These are phyloP conservation scores for Croton laevigatus DNA, from an alignment of 441 rosid genomes.

Conservation along the genomic window DNA sequence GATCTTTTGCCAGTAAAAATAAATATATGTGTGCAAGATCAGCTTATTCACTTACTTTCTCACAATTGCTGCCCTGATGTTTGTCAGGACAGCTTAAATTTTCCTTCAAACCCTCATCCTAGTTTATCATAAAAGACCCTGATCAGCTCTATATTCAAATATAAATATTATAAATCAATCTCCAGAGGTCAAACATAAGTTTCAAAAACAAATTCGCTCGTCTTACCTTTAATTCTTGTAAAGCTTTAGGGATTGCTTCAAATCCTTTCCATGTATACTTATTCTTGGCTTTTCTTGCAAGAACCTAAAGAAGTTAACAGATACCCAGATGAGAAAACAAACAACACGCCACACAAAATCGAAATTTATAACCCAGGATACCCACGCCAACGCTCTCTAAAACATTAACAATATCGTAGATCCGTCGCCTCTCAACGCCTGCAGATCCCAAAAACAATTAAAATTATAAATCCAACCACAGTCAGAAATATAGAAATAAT, in stretches of 20 bases:
- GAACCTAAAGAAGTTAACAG: slow-evolving; percentile 46
- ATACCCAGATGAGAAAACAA: slow-evolving; percentile 4
- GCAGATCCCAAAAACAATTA: slow-evolving; percentile 17
- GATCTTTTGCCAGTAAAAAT: background rate
- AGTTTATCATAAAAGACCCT: slow-evolving; percentile 17
- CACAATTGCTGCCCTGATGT: slow-evolving; percentile 27
- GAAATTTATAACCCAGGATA: background rate
- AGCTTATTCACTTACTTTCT: slow-evolving; percentile 43
- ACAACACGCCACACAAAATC: background rate
- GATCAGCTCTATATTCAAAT: slow-evolving; percentile 15
- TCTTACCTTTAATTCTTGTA: slow-evolving; percentile 57
- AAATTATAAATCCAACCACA: background rate
- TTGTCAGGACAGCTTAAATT: slow-evolving; percentile 37
- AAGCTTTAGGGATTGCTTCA: slow-evolving; percentile 67
- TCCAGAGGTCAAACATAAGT: background rate
- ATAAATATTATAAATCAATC: background rate
- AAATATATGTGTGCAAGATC: background rate
- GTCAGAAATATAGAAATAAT: background rate
- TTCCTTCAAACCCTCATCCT: slow-evolving; percentile 65
- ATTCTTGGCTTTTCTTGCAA: slow-evolving; percentile 72
- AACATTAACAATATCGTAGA: slow-evolving; percentile 81
- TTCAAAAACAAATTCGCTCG: background rate
- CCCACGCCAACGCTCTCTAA: slow-evolving; percentile 77
- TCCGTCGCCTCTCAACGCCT: slow-evolving; percentile 82
- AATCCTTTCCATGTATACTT: slow-evolving; percentile 92